Evolutionary conservation across 768 basidiomycete genomes (phyloP), one percentile per base, ranked within the genome.

Genomic region (Mycena galopus): DNA sequence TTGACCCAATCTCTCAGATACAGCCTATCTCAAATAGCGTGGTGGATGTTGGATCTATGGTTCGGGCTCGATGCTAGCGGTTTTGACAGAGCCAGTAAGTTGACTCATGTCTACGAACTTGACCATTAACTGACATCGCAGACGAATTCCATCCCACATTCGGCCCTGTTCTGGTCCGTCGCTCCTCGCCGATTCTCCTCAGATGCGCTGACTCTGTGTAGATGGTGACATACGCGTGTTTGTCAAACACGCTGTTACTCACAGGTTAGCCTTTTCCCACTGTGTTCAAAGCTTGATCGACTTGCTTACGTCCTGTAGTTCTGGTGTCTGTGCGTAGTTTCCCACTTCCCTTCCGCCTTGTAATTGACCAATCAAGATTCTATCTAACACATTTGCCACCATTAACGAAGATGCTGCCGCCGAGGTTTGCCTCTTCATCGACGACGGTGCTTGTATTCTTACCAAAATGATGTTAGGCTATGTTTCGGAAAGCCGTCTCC

Each of bases 41-140:
- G 96, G 96, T 97, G 96, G 95, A 94, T 98, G 91, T 87, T 97
- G 27, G 94, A 97, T 78, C 81, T 96, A 12, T 95, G 90, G 89
- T 98, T 99, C 78, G 97, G 97, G n/a, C 87, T 99, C 8, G 97
- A 98, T 81, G 95, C 96, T 0, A 90, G 87, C 57, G 97, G 97
- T 5, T 98, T 99, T 77, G 90, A 94, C 74, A 86, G 86, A 77
- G 90, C 96, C 27, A 88, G 96, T 95, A 69, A 77, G 93, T 88
- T 29, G 6, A 51, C 55, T 19, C 27, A 9, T 63, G 25, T 27
- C 25, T 35, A 6, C 53, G 1, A 25, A 12, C 17, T 11, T 64
- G 23, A 35, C 32, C 51, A 53, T 35, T 32, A 25, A 35, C 66
- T 61, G 63, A 30, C 27, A 23, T 77, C 42, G 35, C 42, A 92